These are phyloP conservation scores for Candida tunisiensis DNA, from an alignment of 1,139 yeast genomes.

Conservation along the genomic window DNA sequence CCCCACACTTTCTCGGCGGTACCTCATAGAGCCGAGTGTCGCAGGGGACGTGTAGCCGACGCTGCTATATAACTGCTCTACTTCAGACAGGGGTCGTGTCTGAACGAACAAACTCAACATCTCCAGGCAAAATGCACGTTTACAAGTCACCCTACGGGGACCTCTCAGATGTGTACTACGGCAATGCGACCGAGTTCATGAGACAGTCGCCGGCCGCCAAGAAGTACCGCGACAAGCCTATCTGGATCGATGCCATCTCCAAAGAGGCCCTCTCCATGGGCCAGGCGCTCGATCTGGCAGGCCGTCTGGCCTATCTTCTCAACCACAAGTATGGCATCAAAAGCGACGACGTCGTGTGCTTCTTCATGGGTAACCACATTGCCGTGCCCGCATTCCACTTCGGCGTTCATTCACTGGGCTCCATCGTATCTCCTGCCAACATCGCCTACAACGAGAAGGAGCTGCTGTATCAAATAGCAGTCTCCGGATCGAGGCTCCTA, in stretches of 20 bases:
- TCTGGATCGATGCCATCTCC: conserved; percentile 18
- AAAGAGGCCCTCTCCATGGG: conserved; percentile 9
- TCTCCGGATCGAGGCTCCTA: conserved; percentile 13
- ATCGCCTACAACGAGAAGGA: conserved; percentile 18
- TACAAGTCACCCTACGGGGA: not conserved
- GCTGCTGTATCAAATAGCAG: conserved; percentile 18
- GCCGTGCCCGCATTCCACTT: conserved; percentile 15
- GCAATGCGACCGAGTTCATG: not conserved
- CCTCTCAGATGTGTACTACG: not conserved
- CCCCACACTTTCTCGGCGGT: too few relatives aligned
- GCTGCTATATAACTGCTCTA: too few relatives aligned
- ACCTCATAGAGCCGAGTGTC: too few relatives aligned
- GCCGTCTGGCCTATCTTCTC: conserved; percentile 10
- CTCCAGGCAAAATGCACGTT: too few relatives aligned
- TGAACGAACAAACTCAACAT: too few relatives aligned
- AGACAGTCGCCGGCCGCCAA: conserved; percentile 12
- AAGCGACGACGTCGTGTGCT: conserved; percentile 16
- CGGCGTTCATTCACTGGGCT: conserved; percentile 18
- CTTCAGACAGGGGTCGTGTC: too few relatives aligned
- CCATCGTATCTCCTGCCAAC: conserved; percentile 20
- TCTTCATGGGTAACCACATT: conserved; percentile 16
- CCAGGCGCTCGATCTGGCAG: conserved; percentile 8
- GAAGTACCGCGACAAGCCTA: conserved; percentile 19
- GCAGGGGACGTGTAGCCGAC: too few relatives aligned
- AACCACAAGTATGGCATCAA: conserved; percentile 9